Percentiles rank a stretch among this genome's conserved stretches.
Evolutionary conservation across 495 filamentous ascomycete species (phyloP).

Genomic region (Articulospora tetracladia): DNA sequence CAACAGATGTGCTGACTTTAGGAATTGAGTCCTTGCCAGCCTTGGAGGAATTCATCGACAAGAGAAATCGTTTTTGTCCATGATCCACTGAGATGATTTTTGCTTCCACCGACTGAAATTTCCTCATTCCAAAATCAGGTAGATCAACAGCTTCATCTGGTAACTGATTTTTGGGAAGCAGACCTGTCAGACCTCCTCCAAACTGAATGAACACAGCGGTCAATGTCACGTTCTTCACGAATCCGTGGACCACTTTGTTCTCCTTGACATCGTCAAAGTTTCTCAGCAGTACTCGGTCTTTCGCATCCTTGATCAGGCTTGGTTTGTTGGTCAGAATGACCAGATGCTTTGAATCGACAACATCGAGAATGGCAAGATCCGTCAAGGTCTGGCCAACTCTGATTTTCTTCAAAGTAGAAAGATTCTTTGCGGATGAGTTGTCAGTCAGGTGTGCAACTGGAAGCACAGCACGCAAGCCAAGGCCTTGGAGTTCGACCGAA

Average conservation of each 20-base stretch:
- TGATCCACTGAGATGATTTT: constrained; percentile 67
- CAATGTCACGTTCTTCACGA: constrained; percentile 75
- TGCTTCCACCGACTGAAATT: constrained; percentile 64
- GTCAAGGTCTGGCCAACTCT: constrained; percentile 74
- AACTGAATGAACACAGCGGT: constrained; percentile 81
- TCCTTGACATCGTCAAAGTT: constrained; percentile 66
- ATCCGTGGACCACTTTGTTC: constrained; percentile 69
- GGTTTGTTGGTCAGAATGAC: constrained; percentile 77
- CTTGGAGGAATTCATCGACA: constrained; percentile 47
- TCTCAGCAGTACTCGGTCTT: constrained; percentile 58
- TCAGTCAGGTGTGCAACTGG: constrained; percentile 77
- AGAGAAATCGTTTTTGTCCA: constrained; percentile 49
- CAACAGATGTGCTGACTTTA: constrained; percentile 17
- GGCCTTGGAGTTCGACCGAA: constrained; percentile 67
- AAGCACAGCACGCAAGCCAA: constrained; percentile 69
- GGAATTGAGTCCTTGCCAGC: constrained; percentile 26
- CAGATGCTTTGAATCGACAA: constrained; percentile 65
- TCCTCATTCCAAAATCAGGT: constrained; percentile 70
- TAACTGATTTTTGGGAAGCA: constrained; percentile 73
- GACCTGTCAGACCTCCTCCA: constrained; percentile 67
- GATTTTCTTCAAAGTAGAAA: constrained; percentile 69
- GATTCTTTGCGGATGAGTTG: constrained; percentile 69
- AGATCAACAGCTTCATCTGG: constrained; percentile 59
- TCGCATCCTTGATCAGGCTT: constrained; percentile 70
- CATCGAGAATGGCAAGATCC: constrained; percentile 81